Percentiles rank a stretch among this genome's conserved stretches.
These are phyloP conservation scores for Pichia cabralensis DNA, from an alignment of 805 yeast genomes.

Conservation along the genomic window DNA sequence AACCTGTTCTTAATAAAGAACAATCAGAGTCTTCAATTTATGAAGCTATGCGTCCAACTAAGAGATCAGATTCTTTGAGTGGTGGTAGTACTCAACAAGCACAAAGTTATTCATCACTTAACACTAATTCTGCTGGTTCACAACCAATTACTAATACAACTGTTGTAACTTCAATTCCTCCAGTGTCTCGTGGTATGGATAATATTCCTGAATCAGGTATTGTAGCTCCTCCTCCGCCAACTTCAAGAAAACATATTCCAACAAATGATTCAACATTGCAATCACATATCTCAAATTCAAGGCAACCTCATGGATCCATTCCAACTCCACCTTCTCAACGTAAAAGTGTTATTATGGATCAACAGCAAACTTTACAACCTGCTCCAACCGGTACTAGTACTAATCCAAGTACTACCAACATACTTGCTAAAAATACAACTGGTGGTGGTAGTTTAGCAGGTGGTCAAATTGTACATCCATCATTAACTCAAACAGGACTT, in stretches of 20 bases:
- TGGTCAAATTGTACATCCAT: slow-evolving; percentile 39
- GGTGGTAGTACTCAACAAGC: slow-evolving; percentile 7
- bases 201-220: slow-evolving; percentile 9
- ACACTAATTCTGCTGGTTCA: slow-evolving; percentile 1
- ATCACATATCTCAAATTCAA: slow-evolving; percentile 8
- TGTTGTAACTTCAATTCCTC: slow-evolving; percentile 2
- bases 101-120: not conserved
- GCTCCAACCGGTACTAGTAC: slow-evolving; percentile 17
- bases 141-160: slow-evolving; percentile 3
- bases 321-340: slow-evolving; percentile 28
- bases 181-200: slow-evolving; percentile 4
- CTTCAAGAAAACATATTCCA: slow-evolving; percentile 23
- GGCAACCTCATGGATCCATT: slow-evolving; percentile 20
- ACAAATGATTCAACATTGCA: not conserved
- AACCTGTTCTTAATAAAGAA: slow-evolving; percentile 1
- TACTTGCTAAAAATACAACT: slow-evolving; percentile 25
- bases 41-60: slow-evolving; percentile 24
- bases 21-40: slow-evolving; percentile 7
- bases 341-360: slow-evolving; percentile 15
- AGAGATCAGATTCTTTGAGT: slow-evolving; percentile 19
- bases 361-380: slow-evolving; percentile 11
- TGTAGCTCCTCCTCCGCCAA: slow-evolving; percentile 25
- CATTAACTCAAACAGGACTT: slow-evolving; percentile 49
- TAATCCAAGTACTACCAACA: slow-evolving; percentile 36
- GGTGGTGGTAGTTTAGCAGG: slow-evolving; percentile 25